Evolutionary conservation across 1,139 yeast genomes (phyloP), one percentile per base, ranked within the genome.

Genomic region (Kazachstania sp.): DNA sequence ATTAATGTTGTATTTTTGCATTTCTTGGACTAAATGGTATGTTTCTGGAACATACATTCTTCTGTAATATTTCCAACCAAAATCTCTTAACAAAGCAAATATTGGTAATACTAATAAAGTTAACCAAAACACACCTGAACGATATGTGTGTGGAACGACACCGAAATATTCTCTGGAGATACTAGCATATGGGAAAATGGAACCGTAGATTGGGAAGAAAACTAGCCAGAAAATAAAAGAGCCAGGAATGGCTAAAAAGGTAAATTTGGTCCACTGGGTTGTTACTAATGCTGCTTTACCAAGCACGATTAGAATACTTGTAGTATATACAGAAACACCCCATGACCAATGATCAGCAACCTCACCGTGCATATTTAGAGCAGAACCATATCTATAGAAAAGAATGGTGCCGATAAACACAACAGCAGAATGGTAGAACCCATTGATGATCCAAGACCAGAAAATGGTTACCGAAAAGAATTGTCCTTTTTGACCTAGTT

Each of bases 391-490:
- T 48, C 74, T 69, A 65, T 83, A 88, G 41, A 90, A 82, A 57
- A 79, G 76, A 48, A 75, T 75, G 11, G 87, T 74, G 36, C 94
- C 83, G 41, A 90, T 69, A 65, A 83, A 94, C 15, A 88, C 82
- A 11, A 94, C 71, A 2, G 88, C 86, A 9, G 97, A 87, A 64
- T 94, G 99, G 67, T 78, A 94, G 61, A 94, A 92, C 1, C 98
- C 99, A 66, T 94, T 94, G 44, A 81, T 70, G 45, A 92, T 85
- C 98, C 98, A 94, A 28, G 95, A 87, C 97, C 97, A 92, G 66
- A 94, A 94, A 42, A 88, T 90, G 7, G 80, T 74, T 7, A 88
- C 95, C 56, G 92, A 92, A 71, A 94, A 86, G 61, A 92, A 92
- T 49, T 78, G 81, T 34, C 95, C 85, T 53, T 78, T 73, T 66